A percentile compares a stretch with the other conserved stretches of the same genome.
phyloP scores from a whole-genome alignment of 192 early-diverging fungal species.

The Backusella luteola region DNA sequence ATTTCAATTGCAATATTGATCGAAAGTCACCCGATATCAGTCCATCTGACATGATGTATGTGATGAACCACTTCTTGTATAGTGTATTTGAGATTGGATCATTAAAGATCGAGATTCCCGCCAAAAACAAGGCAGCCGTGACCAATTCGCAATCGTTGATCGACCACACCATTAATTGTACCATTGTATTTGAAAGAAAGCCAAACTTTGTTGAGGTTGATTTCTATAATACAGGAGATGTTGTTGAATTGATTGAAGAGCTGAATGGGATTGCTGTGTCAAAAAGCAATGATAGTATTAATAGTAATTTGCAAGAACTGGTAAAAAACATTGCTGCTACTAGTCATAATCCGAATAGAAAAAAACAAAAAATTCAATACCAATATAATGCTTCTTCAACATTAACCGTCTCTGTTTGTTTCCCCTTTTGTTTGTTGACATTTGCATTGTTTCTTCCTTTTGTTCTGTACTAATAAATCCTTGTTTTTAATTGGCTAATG shows the following conservation, averaged over 20 bases:
- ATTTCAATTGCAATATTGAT: slow-evolving; percentile 56
- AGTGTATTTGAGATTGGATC: slow-evolving; percentile 32
- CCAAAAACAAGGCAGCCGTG: slow-evolving; percentile 29
- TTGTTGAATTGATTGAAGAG: slow-evolving; percentile 47
- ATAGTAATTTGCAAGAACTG: neutral
- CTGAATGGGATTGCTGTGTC: slow-evolving; percentile 45
- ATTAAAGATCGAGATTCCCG: slow-evolving; percentile 45
- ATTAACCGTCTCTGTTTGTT: neutral
- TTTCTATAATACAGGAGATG: slow-evolving; percentile 60
- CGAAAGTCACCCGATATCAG: slow-evolving; percentile 34
- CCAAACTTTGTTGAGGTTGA: slow-evolving; percentile 72
- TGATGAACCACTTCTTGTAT: slow-evolving; percentile 74
- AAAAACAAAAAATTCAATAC: neutral
- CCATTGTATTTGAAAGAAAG: slow-evolving; percentile 32
- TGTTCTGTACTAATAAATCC: neutral
- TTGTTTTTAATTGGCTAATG: neutral
- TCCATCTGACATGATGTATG: slow-evolving; percentile 45
- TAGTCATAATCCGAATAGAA: neutral
- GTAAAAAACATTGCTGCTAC: neutral
- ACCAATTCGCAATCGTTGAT: slow-evolving; percentile 55
- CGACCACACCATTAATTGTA: slow-evolving; percentile 57
- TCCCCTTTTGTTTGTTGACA: neutral
- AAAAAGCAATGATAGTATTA: neutral
- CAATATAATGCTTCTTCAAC: neutral
- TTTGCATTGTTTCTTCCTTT: neutral